These are phyloP conservation scores for Trifolium repens DNA, from an alignment of 306 rosid genomes.

Conservation along the genomic window DNA sequence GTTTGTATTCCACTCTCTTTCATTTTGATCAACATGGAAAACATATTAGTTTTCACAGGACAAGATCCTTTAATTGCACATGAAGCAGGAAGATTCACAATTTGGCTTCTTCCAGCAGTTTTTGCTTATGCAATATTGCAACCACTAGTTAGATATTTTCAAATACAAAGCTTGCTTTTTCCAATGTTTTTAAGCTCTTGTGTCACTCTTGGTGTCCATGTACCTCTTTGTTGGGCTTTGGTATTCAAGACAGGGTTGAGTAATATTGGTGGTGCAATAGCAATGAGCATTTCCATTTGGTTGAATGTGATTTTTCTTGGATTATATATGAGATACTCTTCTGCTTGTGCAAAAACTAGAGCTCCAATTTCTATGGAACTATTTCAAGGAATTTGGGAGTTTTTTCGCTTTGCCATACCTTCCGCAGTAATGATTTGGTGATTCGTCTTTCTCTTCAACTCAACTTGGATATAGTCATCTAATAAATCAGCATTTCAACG, in stretches of 20 bases:
- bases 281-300: conserved; percentile 74
- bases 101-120: conserved; percentile 76
- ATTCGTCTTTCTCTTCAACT: conserved; percentile 24
- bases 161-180: conserved; percentile 64
- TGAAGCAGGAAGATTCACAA: conserved; percentile 65
- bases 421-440: conserved; percentile 83
- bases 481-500: neutral
- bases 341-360: conserved; percentile 58
- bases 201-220: conserved; percentile 51
- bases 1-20: conserved; percentile 65
- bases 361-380: conserved; percentile 60
- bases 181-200: conserved; percentile 69
- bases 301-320: conserved; percentile 60
- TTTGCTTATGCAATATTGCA: conserved; percentile 70
- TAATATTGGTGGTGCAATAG: conserved; percentile 74
- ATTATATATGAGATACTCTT: conserved; percentile 59
- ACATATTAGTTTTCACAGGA: conserved; percentile 59
- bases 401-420: conserved; percentile 70
- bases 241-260: conserved; percentile 64
- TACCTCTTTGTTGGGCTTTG: conserved; percentile 76
- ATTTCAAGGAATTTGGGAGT: conserved; percentile 60
- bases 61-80: conserved; percentile 80
- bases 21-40: conserved; percentile 66
- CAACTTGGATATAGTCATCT: neutral
- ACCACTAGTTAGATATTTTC: conserved; percentile 67